Evolutionary conservation across 176 grass and related monocot genomes (phyloP), one percentile per base, ranked within the genome.

Genomic region (Puccinellia tenuiflora): DNA sequence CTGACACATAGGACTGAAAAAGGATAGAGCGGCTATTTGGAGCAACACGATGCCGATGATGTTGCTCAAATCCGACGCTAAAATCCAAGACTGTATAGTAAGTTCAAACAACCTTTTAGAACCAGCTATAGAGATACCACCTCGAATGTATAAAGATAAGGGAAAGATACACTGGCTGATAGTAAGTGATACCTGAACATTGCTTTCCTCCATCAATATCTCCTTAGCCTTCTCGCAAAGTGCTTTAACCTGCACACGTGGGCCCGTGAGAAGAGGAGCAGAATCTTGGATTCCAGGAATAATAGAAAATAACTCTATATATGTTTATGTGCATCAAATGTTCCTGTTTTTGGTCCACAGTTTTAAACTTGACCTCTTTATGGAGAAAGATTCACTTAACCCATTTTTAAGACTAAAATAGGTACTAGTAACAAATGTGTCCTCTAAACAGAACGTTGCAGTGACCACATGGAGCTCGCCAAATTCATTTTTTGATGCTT

Each of bases 141-240:
- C 9, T 7, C 0, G 25, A 6, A 29, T 51, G 50, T 69, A 54
- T 46, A 38, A 20, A 5, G 15, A 61, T 29, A 61, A 30, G 30
- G 18, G 38, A 71, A 86, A 78, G 43, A 77, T 82, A 72, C 43
- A 38, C 45, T 45, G 53, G 54, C 71, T 26, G 63, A 28, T 72
- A 66, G 73, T 62, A 63, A 65, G 59, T 1, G 3, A 52, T 92
- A 98, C 95, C 88, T 97, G 96, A 46, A 98, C 96, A 61, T 98
- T 98, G 83, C 92, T 95, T 88, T 98, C 96, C 86, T 90, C 88
- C 91, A 93, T 98, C 85, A 98, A 83, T 77, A 95, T 94, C 83
- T 98, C 96, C 82, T 98, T 98, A 13, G 92, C 96, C 87, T 98
- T 98, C 70, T 95, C 92, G 52, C 96, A 98, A 25, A 98, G 83